Conservation (phyloP, 2,329 filamentous ascomycete genomes). For the Conoideocrella luteorostrata region DNA sequence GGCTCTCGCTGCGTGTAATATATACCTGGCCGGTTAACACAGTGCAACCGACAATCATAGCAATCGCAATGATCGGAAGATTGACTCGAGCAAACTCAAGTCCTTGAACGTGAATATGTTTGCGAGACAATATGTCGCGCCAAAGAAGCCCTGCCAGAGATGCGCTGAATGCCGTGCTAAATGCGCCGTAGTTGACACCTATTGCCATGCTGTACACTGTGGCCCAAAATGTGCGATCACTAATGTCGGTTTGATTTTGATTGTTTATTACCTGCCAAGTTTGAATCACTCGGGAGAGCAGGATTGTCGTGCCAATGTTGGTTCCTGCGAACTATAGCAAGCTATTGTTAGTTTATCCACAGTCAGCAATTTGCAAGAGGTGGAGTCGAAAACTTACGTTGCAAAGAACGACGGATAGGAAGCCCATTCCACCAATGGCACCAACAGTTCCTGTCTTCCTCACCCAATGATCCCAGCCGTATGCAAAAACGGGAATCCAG, state of each 20-base stretch:
- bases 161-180: slow-evolving; percentile 65
- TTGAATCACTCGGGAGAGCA: slow-evolving; percentile 64
- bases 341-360: neutral
- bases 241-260: slow-evolving; percentile 41
- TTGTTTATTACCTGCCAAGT: slow-evolving; percentile 57
- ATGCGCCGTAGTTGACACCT: slow-evolving; percentile 69
- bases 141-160: slow-evolving; percentile 66
- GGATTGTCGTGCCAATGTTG: slow-evolving; percentile 70
- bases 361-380: neutral
- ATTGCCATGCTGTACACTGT: slow-evolving; percentile 70
- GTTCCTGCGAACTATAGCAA: slow-evolving; percentile 62
- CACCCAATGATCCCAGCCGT: slow-evolving; percentile 70
- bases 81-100: slow-evolving; percentile 65
- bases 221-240: slow-evolving; percentile 63
- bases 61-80: slow-evolving; percentile 61
- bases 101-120: slow-evolving; percentile 58
- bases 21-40: slow-evolving; percentile 61
- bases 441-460: slow-evolving; percentile 62
- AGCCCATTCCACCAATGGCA: slow-evolving; percentile 65
- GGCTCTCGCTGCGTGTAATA: slow-evolving; percentile 28
- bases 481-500: slow-evolving; percentile 66
- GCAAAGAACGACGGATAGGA: slow-evolving; percentile 63
- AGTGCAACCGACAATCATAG: slow-evolving; percentile 58
- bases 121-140: slow-evolving; percentile 62
- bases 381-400: slow-evolving; percentile 66